Percentiles rank a stretch among this genome's conserved stretches.
Conservation (phyloP, 176 grass and related monocot species). For the Thinopyrum elongatum region DNA sequence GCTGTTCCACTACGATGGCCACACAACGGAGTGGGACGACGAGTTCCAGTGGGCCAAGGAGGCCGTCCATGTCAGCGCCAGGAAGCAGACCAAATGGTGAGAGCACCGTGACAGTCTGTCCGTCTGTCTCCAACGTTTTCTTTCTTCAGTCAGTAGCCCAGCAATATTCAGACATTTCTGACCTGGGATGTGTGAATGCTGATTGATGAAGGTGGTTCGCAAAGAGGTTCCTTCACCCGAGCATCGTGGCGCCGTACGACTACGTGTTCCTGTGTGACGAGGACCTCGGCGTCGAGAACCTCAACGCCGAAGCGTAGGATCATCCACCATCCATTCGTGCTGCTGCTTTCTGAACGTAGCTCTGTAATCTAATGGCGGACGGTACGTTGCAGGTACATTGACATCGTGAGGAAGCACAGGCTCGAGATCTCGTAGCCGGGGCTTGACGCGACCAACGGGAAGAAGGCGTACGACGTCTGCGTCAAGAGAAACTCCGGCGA, state of each 20-base stretch:
- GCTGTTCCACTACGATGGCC: not conserved
- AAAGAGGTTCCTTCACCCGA: constrained; percentile 34
- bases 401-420: not conserved
- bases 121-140: not conserved
- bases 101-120: not conserved
- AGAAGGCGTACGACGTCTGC: not conserved
- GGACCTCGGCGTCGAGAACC: constrained; percentile 26
- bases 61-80: constrained; percentile 39
- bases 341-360: not conserved
- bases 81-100: constrained; percentile 40
- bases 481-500: not conserved
- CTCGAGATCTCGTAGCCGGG: constrained; percentile 40
- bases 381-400: constrained; percentile 14
- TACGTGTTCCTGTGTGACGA: constrained; percentile 58
- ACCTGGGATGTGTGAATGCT: not conserved
- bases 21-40: constrained; percentile 34
- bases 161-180: not conserved
- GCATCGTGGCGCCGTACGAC: constrained; percentile 35
- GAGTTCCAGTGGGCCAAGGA: constrained; percentile 44
- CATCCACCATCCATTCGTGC: not conserved
- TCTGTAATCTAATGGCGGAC: not conserved
- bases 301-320: constrained; percentile 21
- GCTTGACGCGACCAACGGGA: constrained; percentile 17
- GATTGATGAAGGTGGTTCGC: not conserved
- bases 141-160: not conserved